These are phyloP conservation scores for Camellia oleifera DNA, from an alignment of 179 eudicot species.

Conservation along the genomic window DNA sequence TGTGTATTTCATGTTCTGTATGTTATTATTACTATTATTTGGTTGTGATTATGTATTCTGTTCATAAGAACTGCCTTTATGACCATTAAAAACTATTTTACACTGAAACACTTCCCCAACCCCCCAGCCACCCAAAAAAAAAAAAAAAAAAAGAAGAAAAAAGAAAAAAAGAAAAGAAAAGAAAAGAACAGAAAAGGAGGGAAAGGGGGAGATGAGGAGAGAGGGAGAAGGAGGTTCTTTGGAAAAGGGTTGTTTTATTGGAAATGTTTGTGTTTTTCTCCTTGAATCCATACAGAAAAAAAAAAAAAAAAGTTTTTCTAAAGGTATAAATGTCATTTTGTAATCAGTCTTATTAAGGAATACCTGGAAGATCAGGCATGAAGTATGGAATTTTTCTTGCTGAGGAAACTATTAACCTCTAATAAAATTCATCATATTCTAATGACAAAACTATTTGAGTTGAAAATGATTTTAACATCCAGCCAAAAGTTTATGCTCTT, in stretches of 20 bases:
- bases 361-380: background rate
- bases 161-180: too few species aligned
- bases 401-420: background rate
- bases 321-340: background rate
- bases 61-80: background rate
- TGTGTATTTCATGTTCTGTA: background rate
- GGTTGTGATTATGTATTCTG: background rate
- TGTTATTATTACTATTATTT: background rate
- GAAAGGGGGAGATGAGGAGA: too few species aligned
- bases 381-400: background rate
- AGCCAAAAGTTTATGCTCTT: background rate
- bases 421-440: background rate
- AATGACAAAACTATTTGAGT: background rate
- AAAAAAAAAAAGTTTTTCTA: too few species aligned
- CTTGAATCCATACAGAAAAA: too few species aligned
- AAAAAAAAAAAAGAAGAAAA: too few species aligned
- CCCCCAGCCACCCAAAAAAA: too few species aligned
- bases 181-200: too few species aligned
- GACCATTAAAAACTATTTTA: background rate
- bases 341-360: background rate
- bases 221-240: too few species aligned
- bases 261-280: too few species aligned
- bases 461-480: background rate
- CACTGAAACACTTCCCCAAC: background rate
- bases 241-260: too few species aligned